Evolutionary conservation across 1,284 basidiomycete genomes (phyloP).

Genomic region (Inonotus obliquus): DNA sequence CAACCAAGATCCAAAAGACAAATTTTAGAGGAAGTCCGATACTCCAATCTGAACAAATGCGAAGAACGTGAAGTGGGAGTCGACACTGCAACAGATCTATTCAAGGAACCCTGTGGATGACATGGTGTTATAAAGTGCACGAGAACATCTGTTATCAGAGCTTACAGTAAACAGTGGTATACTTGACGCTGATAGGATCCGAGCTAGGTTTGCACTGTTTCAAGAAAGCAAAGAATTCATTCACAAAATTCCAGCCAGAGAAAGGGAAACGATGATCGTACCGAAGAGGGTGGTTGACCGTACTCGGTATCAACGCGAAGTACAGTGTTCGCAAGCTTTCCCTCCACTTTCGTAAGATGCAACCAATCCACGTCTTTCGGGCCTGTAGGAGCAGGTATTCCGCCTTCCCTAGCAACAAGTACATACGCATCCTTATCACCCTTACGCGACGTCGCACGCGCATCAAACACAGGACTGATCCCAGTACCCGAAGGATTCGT

Average conservation of each 20-base stretch:
- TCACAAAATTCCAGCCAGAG: background rate
- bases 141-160: no score
- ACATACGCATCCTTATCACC: slow-evolving; percentile 46
- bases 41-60: no score
- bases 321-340: slow-evolving; percentile 46
- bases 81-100: no score
- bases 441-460: slow-evolving; percentile 34
- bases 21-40: no score
- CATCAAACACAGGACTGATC: slow-evolving; percentile 55
- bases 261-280: slow-evolving; percentile 22
- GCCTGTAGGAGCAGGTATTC: slow-evolving; percentile 43
- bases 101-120: no score
- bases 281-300: slow-evolving; percentile 59
- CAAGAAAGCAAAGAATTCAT: background rate
- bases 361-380: slow-evolving; percentile 53
- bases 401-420: slow-evolving; percentile 39
- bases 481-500: slow-evolving; percentile 41
- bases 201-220: slow-evolving; percentile 39
- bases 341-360: slow-evolving; percentile 42
- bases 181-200: slow-evolving; percentile 40
- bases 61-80: no score
- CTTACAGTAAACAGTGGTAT: slow-evolving; percentile 47
- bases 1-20: no score
- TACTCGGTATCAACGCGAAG: slow-evolving; percentile 53
- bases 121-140: no score